These are phyloP conservation scores for Oehlia diaphana DNA, from an alignment of 192 early-diverging fungal genomes.

Conservation along the genomic window DNA sequence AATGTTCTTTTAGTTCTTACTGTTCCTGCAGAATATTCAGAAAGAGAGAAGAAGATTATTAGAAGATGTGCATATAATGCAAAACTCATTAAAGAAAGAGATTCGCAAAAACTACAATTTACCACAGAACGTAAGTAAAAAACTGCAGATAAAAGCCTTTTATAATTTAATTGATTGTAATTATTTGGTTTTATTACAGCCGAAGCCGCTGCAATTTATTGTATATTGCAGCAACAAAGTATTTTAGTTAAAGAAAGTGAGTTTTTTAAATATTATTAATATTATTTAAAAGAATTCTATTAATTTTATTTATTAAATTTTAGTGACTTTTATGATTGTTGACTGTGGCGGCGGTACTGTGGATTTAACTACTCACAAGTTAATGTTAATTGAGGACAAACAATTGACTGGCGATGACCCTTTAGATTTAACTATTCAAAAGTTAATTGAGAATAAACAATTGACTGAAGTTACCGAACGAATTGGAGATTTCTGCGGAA, in stretches of 20 bases:
- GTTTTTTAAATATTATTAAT: too few species aligned
- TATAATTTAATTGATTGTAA: not conserved
- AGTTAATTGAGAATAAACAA: not conserved
- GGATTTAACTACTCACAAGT: not conserved
- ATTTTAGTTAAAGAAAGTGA: not conserved
- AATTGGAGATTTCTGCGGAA: not conserved
- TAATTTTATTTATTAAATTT: not conserved
- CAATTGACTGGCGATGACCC: not conserved
- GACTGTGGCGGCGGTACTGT: not conserved
- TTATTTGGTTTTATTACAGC: not conserved
- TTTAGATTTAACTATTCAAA: not conserved
- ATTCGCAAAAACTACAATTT: not conserved
- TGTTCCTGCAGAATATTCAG: not conserved
- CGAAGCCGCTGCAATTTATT: slow-evolving; percentile 14
- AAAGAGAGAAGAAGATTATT: not conserved
- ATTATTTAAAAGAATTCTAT: too few species aligned
- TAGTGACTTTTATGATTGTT: not conserved
- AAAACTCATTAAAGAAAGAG: not conserved
- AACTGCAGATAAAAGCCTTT: too few species aligned
- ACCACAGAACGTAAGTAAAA: slow-evolving; percentile 22
- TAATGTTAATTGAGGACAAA: not conserved
- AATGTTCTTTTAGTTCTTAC: slow-evolving; percentile 1
- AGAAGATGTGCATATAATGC: not conserved
- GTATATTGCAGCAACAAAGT: not conserved
- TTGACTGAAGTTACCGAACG: not conserved